Conservation (phyloP, 2,329 filamentous ascomycete genomes). For the Mycocentrospora acerina region DNA sequence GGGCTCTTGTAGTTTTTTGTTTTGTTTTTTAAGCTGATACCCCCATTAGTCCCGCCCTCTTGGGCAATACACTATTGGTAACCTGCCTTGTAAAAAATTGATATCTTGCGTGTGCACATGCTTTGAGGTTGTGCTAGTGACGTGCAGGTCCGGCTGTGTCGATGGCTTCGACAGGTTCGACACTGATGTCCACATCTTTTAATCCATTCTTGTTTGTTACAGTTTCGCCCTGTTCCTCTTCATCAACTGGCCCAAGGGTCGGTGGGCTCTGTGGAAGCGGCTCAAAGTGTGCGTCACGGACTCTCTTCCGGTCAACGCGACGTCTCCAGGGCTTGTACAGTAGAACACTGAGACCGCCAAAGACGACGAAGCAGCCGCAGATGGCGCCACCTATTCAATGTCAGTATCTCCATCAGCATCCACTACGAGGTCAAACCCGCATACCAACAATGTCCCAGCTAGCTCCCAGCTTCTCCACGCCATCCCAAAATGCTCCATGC, state of each 20-base stretch:
- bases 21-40: no score
- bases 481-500: conserved; percentile 83
- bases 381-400: conserved; percentile 62
- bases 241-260: conserved; percentile 4
- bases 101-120: no score
- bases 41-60: no score
- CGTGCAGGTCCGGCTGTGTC: conserved; percentile 17
- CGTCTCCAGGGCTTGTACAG: conserved; percentile 79
- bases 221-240: conserved; percentile 6
- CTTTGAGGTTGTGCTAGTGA: no score
- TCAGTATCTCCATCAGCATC: conserved; percentile 4
- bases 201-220: not conserved
- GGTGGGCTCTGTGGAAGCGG: conserved; percentile 21
- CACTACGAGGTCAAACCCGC: conserved; percentile 46
- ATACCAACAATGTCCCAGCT: conserved; percentile 41
- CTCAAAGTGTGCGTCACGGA: conserved; percentile 29
- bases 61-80: no score
- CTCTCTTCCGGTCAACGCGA: conserved; percentile 51
- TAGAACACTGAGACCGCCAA: conserved; percentile 71
- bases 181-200: conserved; percentile 14
- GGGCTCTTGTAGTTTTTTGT: no score
- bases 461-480: conserved; percentile 60
- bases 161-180: conserved; percentile 18
- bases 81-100: no score
- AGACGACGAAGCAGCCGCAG: conserved; percentile 78